Evolutionary conservation across 495 filamentous ascomycete genomes (phyloP), one percentile per base, ranked within the genome.

Genomic region (Podospora anserina): DNA sequence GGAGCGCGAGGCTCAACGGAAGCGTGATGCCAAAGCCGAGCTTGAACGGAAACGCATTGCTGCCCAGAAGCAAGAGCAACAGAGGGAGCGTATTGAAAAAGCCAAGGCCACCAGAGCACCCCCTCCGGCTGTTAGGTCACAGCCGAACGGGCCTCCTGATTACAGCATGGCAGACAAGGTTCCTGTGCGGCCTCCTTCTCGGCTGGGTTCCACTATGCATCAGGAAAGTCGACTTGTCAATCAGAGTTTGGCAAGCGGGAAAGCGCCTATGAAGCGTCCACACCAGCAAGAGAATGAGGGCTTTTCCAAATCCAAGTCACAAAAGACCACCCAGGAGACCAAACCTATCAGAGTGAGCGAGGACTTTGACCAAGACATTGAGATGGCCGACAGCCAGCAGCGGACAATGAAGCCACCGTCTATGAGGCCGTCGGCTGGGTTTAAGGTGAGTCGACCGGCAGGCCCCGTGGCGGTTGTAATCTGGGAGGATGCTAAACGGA

Each of bases 381-480:
- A 81, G 39, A 73, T 71, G 72, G 77, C 72, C 19, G 76, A 78
- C 30, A 78, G 75, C 55, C 80, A 81, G 44, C 68, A 62, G 56
- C 76, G 81, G 56, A 84, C 76, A 62, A 86, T 91, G 61, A 94
- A 91, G 81, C 91, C 92, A 59, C 39, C 39, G 39, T 92, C 93
- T 15, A 91, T 95, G 66, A 87, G 93, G 65, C 91, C 92, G 69
- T 92, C 92, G 2, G 88, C 82, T 65, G 91, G 91, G 65, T 88
- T 90, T 70, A 85, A 82, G 73, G 39, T 49, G 39, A 49, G 39
- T 49, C 39, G 39, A 49, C 39, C 39, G 9, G 39, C 39, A 49
- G 39, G 39, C 15, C 39, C 39, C 39, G 39, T 49, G 5, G 39
- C 39, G 39, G 39, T 49, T 13, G 39, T 49, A 49, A 49, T 49